These are phyloP conservation scores for Cordyceps militaris DNA, from an alignment of 2,329 filamentous ascomycete species.

Conservation along the genomic window DNA sequence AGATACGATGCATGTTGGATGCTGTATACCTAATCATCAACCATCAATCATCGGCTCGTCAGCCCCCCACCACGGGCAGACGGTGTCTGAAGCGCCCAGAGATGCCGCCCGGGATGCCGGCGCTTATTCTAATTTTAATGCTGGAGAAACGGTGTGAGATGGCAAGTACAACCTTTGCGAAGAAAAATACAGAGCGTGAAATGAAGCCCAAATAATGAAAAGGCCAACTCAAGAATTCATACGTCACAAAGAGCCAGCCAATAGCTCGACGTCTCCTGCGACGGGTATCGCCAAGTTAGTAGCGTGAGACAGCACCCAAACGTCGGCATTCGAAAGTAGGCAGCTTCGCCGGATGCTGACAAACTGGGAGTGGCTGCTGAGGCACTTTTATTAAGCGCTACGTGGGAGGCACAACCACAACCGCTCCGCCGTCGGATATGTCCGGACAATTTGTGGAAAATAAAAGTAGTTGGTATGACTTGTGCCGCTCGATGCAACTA, in stretches of 20 bases:
- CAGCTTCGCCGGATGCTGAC: constrained; percentile 4
- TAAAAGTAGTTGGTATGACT: too few species aligned
- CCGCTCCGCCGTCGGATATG: background rate
- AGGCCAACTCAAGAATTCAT: background rate
- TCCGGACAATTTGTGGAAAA: background rate
- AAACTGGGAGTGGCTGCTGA: background rate
- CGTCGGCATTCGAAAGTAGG: background rate
- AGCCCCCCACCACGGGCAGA: too few species aligned
- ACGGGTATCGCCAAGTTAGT: background rate
- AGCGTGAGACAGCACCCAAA: background rate
- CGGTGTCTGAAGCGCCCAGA: background rate
- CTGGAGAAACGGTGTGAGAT: too few species aligned
- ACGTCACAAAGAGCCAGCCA: background rate
- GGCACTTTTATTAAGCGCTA: constrained; percentile 6
- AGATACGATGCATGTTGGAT: background rate
- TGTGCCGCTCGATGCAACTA: too few species aligned
- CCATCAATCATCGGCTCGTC: too few species aligned
- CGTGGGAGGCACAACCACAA: too few species aligned
- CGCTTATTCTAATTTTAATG: background rate
- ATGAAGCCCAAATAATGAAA: background rate
- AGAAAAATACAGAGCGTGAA: background rate
- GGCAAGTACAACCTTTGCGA: background rate
- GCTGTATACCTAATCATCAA: too few species aligned
- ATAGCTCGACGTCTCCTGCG: background rate
- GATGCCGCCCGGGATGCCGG: background rate